Conservation (phyloP, 2,329 filamentous ascomycete genomes). For the Diaporthe nobilis region DNA sequence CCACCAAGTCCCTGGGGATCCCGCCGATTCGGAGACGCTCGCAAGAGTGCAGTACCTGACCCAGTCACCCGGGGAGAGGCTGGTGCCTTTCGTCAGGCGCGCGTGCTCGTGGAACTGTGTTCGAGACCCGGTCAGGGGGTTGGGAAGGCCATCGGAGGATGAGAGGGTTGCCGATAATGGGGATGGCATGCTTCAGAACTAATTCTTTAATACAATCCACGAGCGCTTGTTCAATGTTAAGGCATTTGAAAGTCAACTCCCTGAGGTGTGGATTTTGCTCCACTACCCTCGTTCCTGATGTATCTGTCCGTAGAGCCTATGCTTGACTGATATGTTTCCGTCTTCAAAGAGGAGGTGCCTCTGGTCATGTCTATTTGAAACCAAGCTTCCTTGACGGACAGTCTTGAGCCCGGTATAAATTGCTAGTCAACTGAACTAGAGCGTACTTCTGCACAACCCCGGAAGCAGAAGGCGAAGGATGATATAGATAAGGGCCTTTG, state of each 20-base stretch:
- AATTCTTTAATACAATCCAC: conserved; percentile 13
- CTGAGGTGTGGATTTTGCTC: background rate
- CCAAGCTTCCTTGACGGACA: background rate
- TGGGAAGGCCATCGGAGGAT: background rate
- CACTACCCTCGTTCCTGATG: background rate
- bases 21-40: background rate
- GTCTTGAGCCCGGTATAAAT: too few relatives aligned
- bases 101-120: conserved; percentile 67
- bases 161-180: background rate
- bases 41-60: conserved; percentile 47
- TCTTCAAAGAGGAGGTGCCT: background rate
- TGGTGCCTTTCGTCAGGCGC: conserved; percentile 62
- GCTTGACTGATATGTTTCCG: background rate
- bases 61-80: conserved; percentile 52
- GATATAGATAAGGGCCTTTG: background rate
- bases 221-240: background rate
- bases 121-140: conserved; percentile 49
- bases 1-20: conserved; percentile 29
- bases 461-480: background rate
- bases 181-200: background rate
- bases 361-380: background rate
- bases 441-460: background rate
- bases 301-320: background rate
- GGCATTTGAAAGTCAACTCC: background rate
- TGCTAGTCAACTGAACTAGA: background rate